Percentiles rank a stretch among this genome's conserved stretches.
These are phyloP conservation scores for Podosphaera xanthii DNA, from an alignment of 2,329 filamentous ascomycete genomes.

Conservation along the genomic window DNA sequence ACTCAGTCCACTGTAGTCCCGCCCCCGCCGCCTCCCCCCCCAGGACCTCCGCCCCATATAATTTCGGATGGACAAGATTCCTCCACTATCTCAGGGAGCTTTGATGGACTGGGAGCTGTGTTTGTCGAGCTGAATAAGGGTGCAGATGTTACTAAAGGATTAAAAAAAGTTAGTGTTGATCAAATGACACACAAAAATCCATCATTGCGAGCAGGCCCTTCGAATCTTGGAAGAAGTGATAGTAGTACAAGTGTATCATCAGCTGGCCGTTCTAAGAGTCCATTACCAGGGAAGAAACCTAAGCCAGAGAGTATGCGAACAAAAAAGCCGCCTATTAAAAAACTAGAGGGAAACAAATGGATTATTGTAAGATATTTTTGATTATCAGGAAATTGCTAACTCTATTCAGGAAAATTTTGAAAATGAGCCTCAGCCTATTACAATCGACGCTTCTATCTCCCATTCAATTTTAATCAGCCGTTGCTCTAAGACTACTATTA, in stretches of 20 bases:
- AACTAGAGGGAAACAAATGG: slow-evolving; percentile 82
- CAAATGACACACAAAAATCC: slow-evolving; percentile 99
- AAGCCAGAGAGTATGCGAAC: slow-evolving; percentile 69
- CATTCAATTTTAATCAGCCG: slow-evolving; percentile 84
- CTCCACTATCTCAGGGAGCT: slow-evolving; percentile 22
- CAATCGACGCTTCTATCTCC: slow-evolving; percentile 58
- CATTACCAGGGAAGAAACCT: slow-evolving; percentile 67
- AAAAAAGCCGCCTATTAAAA: slow-evolving; percentile 61
- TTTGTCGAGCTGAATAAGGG: slow-evolving; percentile 85
- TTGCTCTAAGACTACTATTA: slow-evolving; percentile 76
- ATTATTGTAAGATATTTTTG: slow-evolving; percentile 35
- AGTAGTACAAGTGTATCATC: slow-evolving; percentile 27
- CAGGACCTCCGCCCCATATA: slow-evolving; percentile 33
- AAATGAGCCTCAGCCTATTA: slow-evolving; percentile 44
- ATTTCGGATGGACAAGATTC: slow-evolving; percentile 32
- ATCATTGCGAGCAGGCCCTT: slow-evolving; percentile 48
- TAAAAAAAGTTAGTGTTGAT: slow-evolving; percentile 83
- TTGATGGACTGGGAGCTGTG: slow-evolving; percentile 56
- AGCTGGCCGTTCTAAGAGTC: slow-evolving; percentile 48
- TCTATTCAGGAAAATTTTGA: slow-evolving; percentile 64
- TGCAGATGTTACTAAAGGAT: slow-evolving; percentile 61
- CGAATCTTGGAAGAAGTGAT: slow-evolving; percentile 36
- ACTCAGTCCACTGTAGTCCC: slow-evolving; percentile 20
- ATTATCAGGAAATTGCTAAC: slow-evolving; percentile 2
- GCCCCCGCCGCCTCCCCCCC: slow-evolving; percentile 46